A percentile compares a stretch with the other conserved stretches of the same genome.
Conservation (phyloP, 495 filamentous ascomycete species). For the Lophiotrema nucula region DNA sequence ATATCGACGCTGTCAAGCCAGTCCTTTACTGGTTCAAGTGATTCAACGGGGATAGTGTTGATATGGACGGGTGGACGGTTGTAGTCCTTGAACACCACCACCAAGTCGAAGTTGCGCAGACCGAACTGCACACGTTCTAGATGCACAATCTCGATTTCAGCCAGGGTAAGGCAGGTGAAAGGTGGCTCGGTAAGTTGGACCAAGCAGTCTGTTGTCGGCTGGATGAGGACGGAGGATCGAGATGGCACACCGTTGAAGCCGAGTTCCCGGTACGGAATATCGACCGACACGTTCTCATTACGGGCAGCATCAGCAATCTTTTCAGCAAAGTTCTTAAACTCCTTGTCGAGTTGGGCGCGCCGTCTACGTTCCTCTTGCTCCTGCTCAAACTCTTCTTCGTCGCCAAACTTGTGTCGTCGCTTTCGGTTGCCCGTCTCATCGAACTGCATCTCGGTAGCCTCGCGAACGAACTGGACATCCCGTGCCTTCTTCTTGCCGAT, state of each 20-base stretch:
- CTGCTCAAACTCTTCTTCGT: constrained; percentile 97
- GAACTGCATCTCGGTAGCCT: constrained; percentile 97
- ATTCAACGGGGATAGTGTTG: constrained; percentile 97
- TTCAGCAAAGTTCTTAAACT: constrained; percentile 96
- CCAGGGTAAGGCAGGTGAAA: constrained; percentile 89
- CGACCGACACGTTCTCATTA: constrained; percentile 74
- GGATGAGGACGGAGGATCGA: constrained; percentile 89
- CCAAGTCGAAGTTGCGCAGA: constrained; percentile 98
- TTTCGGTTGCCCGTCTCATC: constrained; percentile 98
- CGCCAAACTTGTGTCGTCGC: constrained; percentile 95
- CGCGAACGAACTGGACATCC: constrained; percentile 97
- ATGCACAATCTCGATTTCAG: constrained; percentile 95
- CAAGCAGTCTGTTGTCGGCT: constrained; percentile 96
- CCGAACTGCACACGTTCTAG: constrained; percentile 96
- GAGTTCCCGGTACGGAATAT: constrained; percentile 94
- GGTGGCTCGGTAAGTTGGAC: constrained; percentile 96
- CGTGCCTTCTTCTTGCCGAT: constrained; percentile 98
- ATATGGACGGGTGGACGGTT: constrained; percentile 81
- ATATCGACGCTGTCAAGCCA: constrained; percentile 97
- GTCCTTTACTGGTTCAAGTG: constrained; percentile 91
- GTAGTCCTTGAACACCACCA: constrained; percentile 97
- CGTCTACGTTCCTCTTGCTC: constrained; percentile 95
- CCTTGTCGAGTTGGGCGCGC: constrained; percentile 84
- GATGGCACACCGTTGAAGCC: constrained; percentile 96
- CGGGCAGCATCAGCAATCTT: constrained; percentile 92